phyloP scores from a whole-genome alignment of 352 stramenopile species.

The Phytophthora pseudosyringae region DNA sequence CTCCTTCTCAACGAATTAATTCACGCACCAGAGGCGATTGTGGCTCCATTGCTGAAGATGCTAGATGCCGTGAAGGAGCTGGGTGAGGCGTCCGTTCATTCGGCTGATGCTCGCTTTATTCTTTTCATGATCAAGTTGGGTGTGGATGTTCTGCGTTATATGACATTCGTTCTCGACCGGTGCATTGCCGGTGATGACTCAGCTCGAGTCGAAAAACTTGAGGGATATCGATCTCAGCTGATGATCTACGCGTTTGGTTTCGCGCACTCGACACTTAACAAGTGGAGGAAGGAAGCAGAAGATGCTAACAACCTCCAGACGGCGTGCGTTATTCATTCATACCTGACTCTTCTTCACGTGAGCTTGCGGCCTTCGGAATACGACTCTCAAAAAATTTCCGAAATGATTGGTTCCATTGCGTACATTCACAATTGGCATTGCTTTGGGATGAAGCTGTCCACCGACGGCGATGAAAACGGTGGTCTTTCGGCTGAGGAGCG shows the following conservation, averaged over 20 bases:
- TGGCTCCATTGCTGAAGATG: conserved; percentile 82
- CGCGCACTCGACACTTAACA: conserved; percentile 70
- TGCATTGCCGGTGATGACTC: conserved; percentile 38
- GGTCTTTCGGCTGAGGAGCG: conserved; percentile 74
- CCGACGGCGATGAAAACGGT: conserved; percentile 49
- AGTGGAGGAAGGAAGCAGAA: conserved; percentile 82
- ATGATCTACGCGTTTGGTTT: conserved; percentile 76
- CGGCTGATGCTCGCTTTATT: conserved; percentile 84
- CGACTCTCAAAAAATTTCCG: conserved; percentile 62
- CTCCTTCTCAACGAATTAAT: conserved; percentile 98
- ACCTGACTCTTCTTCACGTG: conserved; percentile 73
- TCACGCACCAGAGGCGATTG: conserved; percentile 92
- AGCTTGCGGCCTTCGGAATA: conserved; percentile 78
- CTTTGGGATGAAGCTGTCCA: conserved; percentile 88
- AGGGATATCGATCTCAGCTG: conserved; percentile 61
- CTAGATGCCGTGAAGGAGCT: conserved; percentile 83
- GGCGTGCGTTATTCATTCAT: conserved; percentile 87
- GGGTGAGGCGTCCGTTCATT: conserved; percentile 82
- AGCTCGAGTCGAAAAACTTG: conserved; percentile 48
- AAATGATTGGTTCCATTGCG: conserved; percentile 83
- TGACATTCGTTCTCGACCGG: conserved; percentile 76
- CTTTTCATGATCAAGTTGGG: conserved; percentile 90
- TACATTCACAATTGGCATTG: conserved; percentile 93
- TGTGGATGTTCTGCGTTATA: conserved; percentile 80
- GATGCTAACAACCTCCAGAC: conserved; percentile 77